Base-by-base conservation (phyloP, 441 rosid genomes). In the Biscutella laevigata region DNA sequence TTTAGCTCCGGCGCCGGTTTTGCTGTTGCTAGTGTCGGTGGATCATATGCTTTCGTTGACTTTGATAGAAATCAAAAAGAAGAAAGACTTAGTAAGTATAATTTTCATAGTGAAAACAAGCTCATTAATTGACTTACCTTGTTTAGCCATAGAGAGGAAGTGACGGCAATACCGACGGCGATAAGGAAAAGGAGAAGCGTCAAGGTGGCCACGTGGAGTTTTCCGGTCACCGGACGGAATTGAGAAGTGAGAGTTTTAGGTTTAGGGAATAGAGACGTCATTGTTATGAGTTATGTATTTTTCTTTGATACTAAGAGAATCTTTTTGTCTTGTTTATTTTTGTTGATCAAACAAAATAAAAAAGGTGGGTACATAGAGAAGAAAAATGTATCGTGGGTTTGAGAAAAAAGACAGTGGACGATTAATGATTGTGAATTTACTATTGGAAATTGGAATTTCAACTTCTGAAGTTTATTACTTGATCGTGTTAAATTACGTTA, bases 81-180 rank as follows among this genome's bases (percentile, higher is more conserved):
- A n/a, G n/a, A n/a, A n/a, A n/a, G n/a, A n/a, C n/a, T n/a, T n/a
- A n/a, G n/a, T n/a, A n/a, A n/a, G n/a, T n/a, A n/a, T n/a, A n/a
- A 14, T 36, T 5, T 11, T 34, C 14, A 32, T 32, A 11, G 6
- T 34, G 32, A 24, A 29, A 25, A n/a, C n/a, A 40, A 20, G 13
- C 6, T 26, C 30, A 14, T n/a, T n/a, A 9, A 3, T 4, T 14
- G 2, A 6, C 11, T 69, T 71, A 78, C 84, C 69, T 76, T 52
- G 39, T 50, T 60, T 52, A 69, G 49, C 70, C 74, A 65, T 4
- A 52, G 62, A 53, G 73, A 71, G 41, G 69, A 72, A n/a, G 71
- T 54, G 70, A 70, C 54, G 35, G 61, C 76, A 14, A 58, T 47
- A 46, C 58, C 56, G 28, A 4, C 45, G 26, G 57, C 71, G 21